Evolutionary conservation across 257 asterid genomes (phyloP).

Genomic region (Catharanthus roseus): DNA sequence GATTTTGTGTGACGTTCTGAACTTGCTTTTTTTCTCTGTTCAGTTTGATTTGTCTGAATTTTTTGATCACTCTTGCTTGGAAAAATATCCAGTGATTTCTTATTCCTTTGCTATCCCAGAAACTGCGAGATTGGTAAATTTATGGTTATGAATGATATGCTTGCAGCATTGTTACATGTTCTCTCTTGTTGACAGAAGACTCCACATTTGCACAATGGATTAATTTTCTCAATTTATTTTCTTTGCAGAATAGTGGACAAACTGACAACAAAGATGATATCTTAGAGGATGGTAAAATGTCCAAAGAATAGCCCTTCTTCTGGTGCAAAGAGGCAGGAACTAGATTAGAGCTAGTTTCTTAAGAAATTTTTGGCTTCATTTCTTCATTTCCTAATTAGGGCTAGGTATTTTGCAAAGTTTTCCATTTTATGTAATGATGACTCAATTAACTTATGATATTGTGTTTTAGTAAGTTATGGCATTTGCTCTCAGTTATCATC

Average conservation of each 20-base stretch:
- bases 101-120: not conserved
- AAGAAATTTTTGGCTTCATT: constrained; percentile 1
- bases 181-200: not conserved
- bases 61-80: too few relatives aligned
- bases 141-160: not conserved
- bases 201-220: not conserved
- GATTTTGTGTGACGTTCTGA: not conserved
- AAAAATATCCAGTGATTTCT: not conserved
- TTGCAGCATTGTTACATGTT: not conserved
- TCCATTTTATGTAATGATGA: not conserved
- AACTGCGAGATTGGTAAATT: not conserved
- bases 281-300: not conserved
- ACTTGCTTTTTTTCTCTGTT: not conserved
- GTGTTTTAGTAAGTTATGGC: not conserved
- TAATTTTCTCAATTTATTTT: not conserved
- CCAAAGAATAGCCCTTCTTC: not conserved
- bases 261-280: not conserved
- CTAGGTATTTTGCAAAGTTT: not conserved
- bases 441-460: not conserved
- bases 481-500: not conserved
- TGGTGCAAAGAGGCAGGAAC: not conserved
- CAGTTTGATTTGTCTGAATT: not conserved
- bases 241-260: constrained; percentile 5
- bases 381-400: not conserved
- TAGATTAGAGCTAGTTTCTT: not conserved